phyloP scores from a whole-genome alignment of 2,329 filamentous ascomycete species.

The Lecanoromycetidae sp. region DNA sequence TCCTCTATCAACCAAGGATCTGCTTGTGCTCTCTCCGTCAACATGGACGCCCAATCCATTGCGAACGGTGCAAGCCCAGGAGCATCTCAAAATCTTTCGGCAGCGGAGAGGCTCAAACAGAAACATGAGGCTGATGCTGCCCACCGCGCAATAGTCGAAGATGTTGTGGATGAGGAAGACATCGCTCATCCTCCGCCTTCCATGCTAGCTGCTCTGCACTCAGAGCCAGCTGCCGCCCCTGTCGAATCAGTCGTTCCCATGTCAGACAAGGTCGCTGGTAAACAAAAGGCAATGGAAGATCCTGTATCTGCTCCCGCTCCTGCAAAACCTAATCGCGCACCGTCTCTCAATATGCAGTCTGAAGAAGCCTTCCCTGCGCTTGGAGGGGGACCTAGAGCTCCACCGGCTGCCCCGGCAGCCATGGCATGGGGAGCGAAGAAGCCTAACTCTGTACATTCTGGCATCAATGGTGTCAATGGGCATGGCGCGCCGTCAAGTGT shows the following conservation, averaged over 20 bases:
- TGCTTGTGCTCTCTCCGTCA: not conserved
- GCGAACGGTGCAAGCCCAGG: conserved; percentile 9
- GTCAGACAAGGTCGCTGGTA: conserved; percentile 54
- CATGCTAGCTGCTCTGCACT: conserved; percentile 25
- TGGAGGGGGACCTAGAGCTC: conserved; percentile 55
- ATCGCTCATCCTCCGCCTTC: conserved; percentile 45
- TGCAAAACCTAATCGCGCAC: conserved; percentile 25
- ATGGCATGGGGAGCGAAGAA: conserved; percentile 69
- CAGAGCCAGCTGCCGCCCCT: conserved; percentile 27
- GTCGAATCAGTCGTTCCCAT: conserved; percentile 39
- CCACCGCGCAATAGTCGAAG: conserved; percentile 63
- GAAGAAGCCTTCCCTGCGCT: conserved; percentile 92
- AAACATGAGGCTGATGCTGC: conserved; percentile 40
- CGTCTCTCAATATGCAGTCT: conserved; percentile 64
- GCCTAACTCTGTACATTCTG: conserved; percentile 37
- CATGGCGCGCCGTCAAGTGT: conserved; percentile 38
- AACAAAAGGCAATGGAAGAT: conserved; percentile 48
- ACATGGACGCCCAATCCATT: conserved; percentile 8
- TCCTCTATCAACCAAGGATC: not conserved
- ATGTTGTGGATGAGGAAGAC: conserved; percentile 68
- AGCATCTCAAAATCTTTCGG: conserved; percentile 29
- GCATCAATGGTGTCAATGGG: conserved; percentile 45
- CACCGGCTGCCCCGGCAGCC: conserved; percentile 46
- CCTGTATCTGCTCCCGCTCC: conserved; percentile 30
- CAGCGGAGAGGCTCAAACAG: conserved; percentile 42